Base-by-base conservation (phyloP, 176 grass and related monocot genomes). In the Triticum timopheevii region DNA sequence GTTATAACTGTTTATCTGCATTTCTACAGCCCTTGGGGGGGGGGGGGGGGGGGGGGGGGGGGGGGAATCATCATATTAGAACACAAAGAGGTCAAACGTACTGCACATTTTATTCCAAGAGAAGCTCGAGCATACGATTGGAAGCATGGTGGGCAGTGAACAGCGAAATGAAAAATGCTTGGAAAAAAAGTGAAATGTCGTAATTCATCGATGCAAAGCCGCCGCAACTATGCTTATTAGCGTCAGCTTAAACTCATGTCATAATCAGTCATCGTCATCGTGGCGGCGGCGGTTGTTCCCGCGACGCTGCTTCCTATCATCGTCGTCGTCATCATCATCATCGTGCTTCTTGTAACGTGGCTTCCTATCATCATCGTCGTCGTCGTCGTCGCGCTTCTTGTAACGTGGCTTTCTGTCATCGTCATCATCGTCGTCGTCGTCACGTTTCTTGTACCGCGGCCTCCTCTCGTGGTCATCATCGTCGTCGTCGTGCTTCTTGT, bases 271-370 rank as follows among this genome's bases (percentile, higher is more conserved):
- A 10, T 92, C 90, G 33, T 92, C 73, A 31, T 89, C 44, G 0
- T 86, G 58, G 73, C 58, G 86, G 58, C 82, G 83, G 10, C 81
- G 90, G 76, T 84, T 80, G 45, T 70, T 88, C 24, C 83, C 67
- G 27, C 77, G 83, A 17, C 63, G 81, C 24, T 69, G 54, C 77
- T 90, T 90, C 61, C 65, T 87, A 13, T 85, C 76, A 1, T 66
- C 64, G 2, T 69, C 65, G 3, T 71, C 69, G 8, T 73, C 69
- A 0, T 86, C 77, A 7, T 56, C 80, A 7, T 91, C 85, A 19
- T 86, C 71, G 10, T 65, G 13, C 69, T 88, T 85, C 19, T 89
- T 86, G 52, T 89, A 85, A 4, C 74, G 80, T 12, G 68, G 73
- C 67, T 89, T 92, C 17, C 80, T 89, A 38, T 65, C 58, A 38